Base-by-base conservation (phyloP, 2,329 filamentous ascomycete species). In the Fusarium guadeloupense region DNA sequence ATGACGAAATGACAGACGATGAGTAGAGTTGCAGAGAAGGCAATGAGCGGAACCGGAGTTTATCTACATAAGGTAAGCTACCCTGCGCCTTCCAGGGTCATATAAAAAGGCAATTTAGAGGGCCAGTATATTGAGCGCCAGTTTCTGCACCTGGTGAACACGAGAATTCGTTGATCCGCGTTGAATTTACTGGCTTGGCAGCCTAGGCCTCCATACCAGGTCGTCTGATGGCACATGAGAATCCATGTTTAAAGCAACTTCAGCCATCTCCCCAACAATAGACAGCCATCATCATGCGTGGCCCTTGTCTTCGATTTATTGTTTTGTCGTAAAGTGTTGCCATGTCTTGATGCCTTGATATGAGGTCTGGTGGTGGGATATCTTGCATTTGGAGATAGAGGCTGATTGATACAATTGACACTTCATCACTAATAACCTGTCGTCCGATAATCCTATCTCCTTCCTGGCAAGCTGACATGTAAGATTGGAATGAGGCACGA, bases 31-130 rank as follows among this genome's bases (percentile, higher is more conserved):
- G 48, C 20, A 46, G 30, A 25, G 40, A 4, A 46, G 50, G 34
- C 30, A 21, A 35, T 9, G 54, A 55, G 59, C 46, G 59, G 59
- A 58, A 38, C 41, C 26, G 47, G 51, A 57, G 44, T 57, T 62
- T 70, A 70, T 68, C 65, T 69, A 70, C 54, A 51, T 62, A 20
- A 46, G 20, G 23, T 45, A 48, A 47, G 45, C 53, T 54, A 46
- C 38, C 17, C 57, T 57, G 51, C 66, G 59, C 52, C 37, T 44
- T 35, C 30, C 43, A 43, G 34, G 41, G 17, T 42, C 37, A 54
- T 39, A 25, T 25, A 41, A 38, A 50, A 34, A 43, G 20, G 31
- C 25, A 52, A 41, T 26, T 23, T 26, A 21, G 16, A n/a, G 23
- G 47, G 34, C 19, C 43, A 39, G 37, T 28, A 43, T 40, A 40